Evolutionary conservation across 805 yeast genomes (phyloP), one percentile per base, ranked within the genome.

Genomic region (Kodamaea kakaduensis): DNA sequence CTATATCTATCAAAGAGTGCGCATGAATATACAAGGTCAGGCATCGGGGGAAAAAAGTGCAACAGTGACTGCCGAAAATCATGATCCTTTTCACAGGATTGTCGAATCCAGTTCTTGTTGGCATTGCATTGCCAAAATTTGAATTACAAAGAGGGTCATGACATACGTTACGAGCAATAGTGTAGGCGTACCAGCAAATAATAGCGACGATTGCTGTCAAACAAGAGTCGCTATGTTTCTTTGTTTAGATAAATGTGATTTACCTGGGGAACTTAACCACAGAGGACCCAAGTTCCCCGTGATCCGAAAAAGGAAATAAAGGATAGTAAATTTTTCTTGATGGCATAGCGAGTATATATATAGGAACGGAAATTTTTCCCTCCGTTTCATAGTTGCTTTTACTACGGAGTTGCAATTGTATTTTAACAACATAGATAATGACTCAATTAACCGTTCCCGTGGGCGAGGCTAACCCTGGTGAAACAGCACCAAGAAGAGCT

Each of bases 401-500:
- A 27, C 17, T 25, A 26, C 16, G 19, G n/a, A 16, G 12, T 9
- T 18, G 26, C 27, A 35, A 25, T n/a, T 30, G 24, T 18, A 19
- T 18, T 18, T 17, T n/a, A 13, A 5, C 12, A 5, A 8, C 9
- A 18, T 25, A 26, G 20, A 22, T 15, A 3, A 50, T 49, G 55
- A 46, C 42, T 14, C 58, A 52, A 23, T 51, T 61, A 29, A 66
- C 70, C 16, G 83, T 78, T 9, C 76, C 78, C 16, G 84, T 81
- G 24, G 89, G 87, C 17, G 78, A 77, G 51, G 84, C 85, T 30
- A 73, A 73, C 46, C 72, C 73, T 12, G 86, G 86, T 42, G 93
- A 84, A 60, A 82, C 93, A 21, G 90, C 90, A 8, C 90, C 93
- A 48, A 75, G 89, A 64, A 75, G 88, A 64, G 78, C 72, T 50